Evolutionary conservation across 345 rosid genomes (phyloP).

Genomic region (Viola odorata): DNA sequence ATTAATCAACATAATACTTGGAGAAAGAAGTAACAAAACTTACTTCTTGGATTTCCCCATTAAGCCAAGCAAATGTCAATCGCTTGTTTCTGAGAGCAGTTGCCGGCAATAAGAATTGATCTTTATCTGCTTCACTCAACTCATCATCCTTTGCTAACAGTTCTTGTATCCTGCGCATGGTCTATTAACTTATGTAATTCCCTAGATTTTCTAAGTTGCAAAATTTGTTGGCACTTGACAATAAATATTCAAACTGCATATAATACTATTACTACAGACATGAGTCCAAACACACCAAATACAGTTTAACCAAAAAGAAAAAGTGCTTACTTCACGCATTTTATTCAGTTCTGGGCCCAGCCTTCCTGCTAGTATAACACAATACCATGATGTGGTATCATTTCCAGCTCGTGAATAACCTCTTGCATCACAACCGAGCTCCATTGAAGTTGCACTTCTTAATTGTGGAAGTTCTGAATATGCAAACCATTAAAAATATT

Average conservation of each 20-base stretch:
- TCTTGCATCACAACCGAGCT: slow-evolving; percentile 87
- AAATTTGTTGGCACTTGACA: neutral
- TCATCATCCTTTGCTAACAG: slow-evolving; percentile 32
- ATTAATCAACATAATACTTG: slow-evolving; percentile 3
- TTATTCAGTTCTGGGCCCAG: slow-evolving; percentile 68
- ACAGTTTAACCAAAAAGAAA: slow-evolving; percentile 17
- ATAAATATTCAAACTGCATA: neutral
- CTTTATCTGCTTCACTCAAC: slow-evolving; percentile 31
- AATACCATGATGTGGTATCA: slow-evolving; percentile 71
- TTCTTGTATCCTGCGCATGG: slow-evolving; percentile 80
- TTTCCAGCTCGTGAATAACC: slow-evolving; percentile 88
- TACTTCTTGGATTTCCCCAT: slow-evolving; percentile 85
- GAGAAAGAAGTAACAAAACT: slow-evolving; percentile 18
- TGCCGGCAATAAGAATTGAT: slow-evolving; percentile 21
- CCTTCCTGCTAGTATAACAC: slow-evolving; percentile 89
- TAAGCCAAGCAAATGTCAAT: slow-evolving; percentile 83
- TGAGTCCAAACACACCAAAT: neutral
- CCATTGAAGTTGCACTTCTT: slow-evolving; percentile 74
- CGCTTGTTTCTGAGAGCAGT: slow-evolving; percentile 56
- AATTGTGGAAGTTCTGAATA: slow-evolving; percentile 75
- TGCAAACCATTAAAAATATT: slow-evolving; percentile 13
- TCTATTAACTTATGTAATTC: slow-evolving; percentile 49
- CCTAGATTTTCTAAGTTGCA: neutral
- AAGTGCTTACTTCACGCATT: slow-evolving; percentile 78
- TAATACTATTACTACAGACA: neutral